Base-by-base conservation (phyloP, 1,284 basidiomycete species). In the Malassezia dermatis region DNA sequence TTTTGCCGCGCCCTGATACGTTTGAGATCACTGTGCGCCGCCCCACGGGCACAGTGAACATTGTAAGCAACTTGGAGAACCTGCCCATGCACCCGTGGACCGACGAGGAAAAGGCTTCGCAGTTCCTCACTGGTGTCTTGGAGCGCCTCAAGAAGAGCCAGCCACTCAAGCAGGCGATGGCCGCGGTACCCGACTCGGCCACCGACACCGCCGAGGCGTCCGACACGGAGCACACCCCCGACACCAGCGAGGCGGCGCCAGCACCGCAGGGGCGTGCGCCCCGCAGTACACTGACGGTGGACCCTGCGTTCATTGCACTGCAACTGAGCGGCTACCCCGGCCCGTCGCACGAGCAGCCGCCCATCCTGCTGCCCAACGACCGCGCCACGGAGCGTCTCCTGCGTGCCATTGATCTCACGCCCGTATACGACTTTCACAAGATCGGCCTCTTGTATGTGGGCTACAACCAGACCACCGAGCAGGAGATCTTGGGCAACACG, bases 351-450 rank as follows among this genome's bases (percentile, higher is more conserved):
- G 62, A 76, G 61, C 73, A 73, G 53, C 53, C 75, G 50, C 73
- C 68, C 5, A 65, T 78, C 1, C 67, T 78, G 19, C 75, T 82
- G 5, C 79, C 80, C 4, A 72, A 77, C 28, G 78, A 79, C 47
- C 75, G 78, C 4, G 71, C 75, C 11, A 81, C 86, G 44, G 78
- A 81, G 2, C 82, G 88, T 32, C 76, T 82, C 3, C 79, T 91
- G 63, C 79, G 82, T 13, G 81, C 80, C 4, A 80, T 99, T 30
- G 90, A 96, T 67, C 80, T 82, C 40, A 86, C 87, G 49, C 90
- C 91, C 0, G 90, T 96, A 59, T 94, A 98, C 61, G 94, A 99
- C 75, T 93, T 89, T 1, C 88, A 95, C 77, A 93, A 94, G 76
- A 86, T 98, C 37, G 94, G 90, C 3, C 86, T 98, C 35, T 79